phyloP scores from a whole-genome alignment of 306 rosid species.

The Acacia confusa region DNA sequence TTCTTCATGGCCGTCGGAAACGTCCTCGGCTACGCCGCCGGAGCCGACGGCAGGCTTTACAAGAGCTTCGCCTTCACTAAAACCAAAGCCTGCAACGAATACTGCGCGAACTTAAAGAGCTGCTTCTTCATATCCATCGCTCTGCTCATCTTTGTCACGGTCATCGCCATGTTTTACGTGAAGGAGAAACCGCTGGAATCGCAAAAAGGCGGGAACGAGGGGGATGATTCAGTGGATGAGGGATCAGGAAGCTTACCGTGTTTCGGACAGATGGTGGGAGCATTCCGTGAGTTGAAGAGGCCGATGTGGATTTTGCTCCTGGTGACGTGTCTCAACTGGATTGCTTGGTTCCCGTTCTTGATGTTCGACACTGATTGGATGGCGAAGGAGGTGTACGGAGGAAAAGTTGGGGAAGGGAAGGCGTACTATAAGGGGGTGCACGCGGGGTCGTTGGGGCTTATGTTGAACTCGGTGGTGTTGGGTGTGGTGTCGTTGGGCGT shows the following conservation, averaged over 20 bases:
- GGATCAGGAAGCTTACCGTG: neutral
- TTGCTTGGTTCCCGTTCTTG: neutral
- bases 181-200: slow-evolving; percentile 28
- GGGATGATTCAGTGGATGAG: slow-evolving; percentile 36
- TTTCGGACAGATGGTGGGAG: neutral
- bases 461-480: slow-evolving; percentile 1
- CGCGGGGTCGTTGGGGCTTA: neutral
- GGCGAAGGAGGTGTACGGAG: slow-evolving; percentile 6
- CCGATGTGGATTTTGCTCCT: neutral
- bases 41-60: slow-evolving; percentile 52
- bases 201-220: neutral
- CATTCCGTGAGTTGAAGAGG: neutral
- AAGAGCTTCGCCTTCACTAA: slow-evolving; percentile 56
- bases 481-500: neutral
- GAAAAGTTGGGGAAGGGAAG: neutral
- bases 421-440: neutral
- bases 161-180: slow-evolving; percentile 44
- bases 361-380: slow-evolving; percentile 4
- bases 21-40: slow-evolving; percentile 28
- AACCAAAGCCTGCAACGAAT: slow-evolving; percentile 65
- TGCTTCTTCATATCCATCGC: slow-evolving; percentile 76
- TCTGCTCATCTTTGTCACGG: slow-evolving; percentile 36
- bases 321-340: slow-evolving; percentile 4
- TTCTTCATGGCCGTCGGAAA: slow-evolving; percentile 12
- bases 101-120: slow-evolving; percentile 81